Evolutionary conservation across 441 rosid species (phyloP), one percentile per base, ranked within the genome.

Genomic region (Hypseocharis bilobata): DNA sequence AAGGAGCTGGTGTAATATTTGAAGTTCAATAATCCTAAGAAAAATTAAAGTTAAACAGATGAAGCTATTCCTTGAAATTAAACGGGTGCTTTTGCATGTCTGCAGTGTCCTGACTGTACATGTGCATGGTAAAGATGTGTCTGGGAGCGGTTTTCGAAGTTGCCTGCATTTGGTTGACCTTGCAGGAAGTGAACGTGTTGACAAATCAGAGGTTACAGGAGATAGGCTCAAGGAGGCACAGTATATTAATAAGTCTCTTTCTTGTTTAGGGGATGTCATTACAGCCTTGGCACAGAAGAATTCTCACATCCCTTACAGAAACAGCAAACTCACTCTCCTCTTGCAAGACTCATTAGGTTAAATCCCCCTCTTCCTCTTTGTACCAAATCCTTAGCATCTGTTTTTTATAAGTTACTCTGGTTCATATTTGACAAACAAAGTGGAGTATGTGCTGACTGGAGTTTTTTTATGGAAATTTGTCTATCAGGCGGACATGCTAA

Each of bases 281-380:
- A 76, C 91, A 49, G 87, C 98, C 56, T 80, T 93, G 82, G 88
- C 95, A 40, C 97, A 84, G 68, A 90, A 81, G 83, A 90, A 78
- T 36, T 77, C 96, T 63, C 89, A 93, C 76, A 72, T 93, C 70
- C 98, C 98, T 30, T 93, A 93, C 80, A 72, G 96, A 65, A 88
- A 93, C 86, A 93, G 98, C 97, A 93, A 93, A 71, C 88, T 93
- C 65, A 93, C 97, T 3, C 97, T 86, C 66, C 83, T 92, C 32
- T 82, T 93, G 74, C 98, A 93, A 80, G 97, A 88, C 72, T 86
- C 98, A 28, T 78, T 92, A 79, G 97, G 97, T 90, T 62, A 30
- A 69, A 1, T 29, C 26, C 11, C 16, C 38, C 47, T 60, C 23
- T 1, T 11, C 4, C 40, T 32, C 38, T 52, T 59, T 32, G 8